Evolutionary conservation across 192 early-diverging fungal genomes (phyloP), one percentile per base, ranked within the genome.

Genomic region (Backusella westeae): DNA sequence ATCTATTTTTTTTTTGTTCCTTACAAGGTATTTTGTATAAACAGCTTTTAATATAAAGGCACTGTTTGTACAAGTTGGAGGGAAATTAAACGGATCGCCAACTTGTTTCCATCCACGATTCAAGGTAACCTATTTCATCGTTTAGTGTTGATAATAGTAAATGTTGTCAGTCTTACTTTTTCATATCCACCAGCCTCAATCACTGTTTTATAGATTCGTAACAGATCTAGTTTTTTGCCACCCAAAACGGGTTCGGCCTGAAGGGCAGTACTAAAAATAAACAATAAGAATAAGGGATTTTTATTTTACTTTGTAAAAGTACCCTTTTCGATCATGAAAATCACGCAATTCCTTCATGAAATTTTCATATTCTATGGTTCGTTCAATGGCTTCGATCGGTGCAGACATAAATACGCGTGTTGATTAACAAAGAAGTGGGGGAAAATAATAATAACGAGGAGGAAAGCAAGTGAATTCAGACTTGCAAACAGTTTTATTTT

Each of bases 11-110:
- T 56, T 77, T 67, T 41, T 80, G 68, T 69, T 65, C 41, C 41
- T 82, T 87, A 79, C 89, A 69, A 95, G 78, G 65, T 89, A 88
- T 72, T 85, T 86, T 63, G 90, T 89, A 79, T 95, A 95, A 0
- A 94, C 85, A 26, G 87, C 84, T 82, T 94, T 93, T 70, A 95
- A 83, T 46, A 93, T 89, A 77, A 90, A 94, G 8, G 93, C 94
- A 69, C 89, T 90, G 80, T 94, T 95, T 23, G 94, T 95, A 82
- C 94, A 95, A 21, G 94, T 95, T 34, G 88, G 77, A 17, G 94
- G 94, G 52, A 95, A 91, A 68, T 95, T 90, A 80, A 95, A 95
- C 0, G 89, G 89, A 49, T 87, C 77, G 29, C 87, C 84, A 26
- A 94, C 87, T 74, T 90, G 83, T 77, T 93, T 94, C 93, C 94